Evolutionary conservation across 176 grass and related monocot genomes (phyloP).

Genomic region (Oryza nivara): DNA sequence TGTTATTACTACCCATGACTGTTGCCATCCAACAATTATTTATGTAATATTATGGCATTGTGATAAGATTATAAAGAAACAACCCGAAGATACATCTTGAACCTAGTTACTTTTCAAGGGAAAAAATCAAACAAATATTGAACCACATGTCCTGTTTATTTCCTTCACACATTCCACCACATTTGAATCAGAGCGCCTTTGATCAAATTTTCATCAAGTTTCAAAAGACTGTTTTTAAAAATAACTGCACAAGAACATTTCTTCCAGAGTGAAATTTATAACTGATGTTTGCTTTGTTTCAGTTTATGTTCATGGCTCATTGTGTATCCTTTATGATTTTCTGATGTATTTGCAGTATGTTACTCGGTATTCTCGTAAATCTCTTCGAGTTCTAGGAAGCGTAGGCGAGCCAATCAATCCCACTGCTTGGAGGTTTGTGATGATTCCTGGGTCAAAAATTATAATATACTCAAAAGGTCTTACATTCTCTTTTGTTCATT

Average conservation of each 20-base stretch:
- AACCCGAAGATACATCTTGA: not conserved
- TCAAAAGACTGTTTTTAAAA: not conserved
- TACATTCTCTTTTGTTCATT: conserved; percentile 37
- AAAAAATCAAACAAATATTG: not conserved
- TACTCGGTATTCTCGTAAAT: conserved; percentile 83
- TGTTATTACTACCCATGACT: not conserved
- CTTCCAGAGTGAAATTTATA: conserved; percentile 17
- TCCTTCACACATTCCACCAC: too few species aligned
- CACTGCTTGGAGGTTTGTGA: conserved; percentile 87
- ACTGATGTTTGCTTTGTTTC: conserved; percentile 18
- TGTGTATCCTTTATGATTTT: conserved; percentile 19
- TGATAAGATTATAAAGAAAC: not conserved
- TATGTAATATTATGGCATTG: not conserved
- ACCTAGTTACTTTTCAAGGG: not conserved
- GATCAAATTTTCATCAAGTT: too few species aligned
- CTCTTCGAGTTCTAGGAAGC: conserved; percentile 95
- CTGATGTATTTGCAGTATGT: conserved; percentile 71
- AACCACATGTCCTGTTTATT: not conserved
- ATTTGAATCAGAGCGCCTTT: too few species aligned
- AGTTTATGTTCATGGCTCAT: not conserved
- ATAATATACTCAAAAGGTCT: conserved; percentile 8
- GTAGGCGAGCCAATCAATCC: conserved; percentile 99
- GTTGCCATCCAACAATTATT: not conserved
- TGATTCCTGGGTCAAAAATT: conserved; percentile 37
- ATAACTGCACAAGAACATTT: not conserved